Base-by-base conservation (phyloP, 352 stramenopile species). In the Phytophthora pini region DNA sequence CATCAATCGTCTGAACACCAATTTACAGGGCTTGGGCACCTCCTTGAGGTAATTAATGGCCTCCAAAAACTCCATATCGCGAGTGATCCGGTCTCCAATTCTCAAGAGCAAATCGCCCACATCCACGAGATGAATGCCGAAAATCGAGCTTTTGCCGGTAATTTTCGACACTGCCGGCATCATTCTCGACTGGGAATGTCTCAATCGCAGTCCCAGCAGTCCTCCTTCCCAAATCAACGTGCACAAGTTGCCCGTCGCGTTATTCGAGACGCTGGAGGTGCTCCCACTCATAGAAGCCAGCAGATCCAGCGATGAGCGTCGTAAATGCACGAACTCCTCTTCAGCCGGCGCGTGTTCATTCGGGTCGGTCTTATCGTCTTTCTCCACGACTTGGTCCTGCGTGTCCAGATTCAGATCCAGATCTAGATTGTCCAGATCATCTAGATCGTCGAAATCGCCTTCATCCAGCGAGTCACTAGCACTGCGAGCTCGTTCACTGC, bases 211-310 rank as follows among this genome's bases (percentile, higher is more conserved):
- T 7, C 88, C 88, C 15, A 96, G 69, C 20, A 94, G 57, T 4
- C 88, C 88, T 40, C 84, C 88, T 68, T 96, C 88, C 88, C 88
- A 96, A 5, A 96, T 63, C 12, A 96, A 59, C 39, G 86, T 94
- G 53, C 87, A 96, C 63, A 85, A 55, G 31, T 94, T 93, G 29
- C 83, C 84, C 1, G 79, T 80, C 0, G 72, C 56, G 56, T 74
- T 78, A 32, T 69, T 77, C 10, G 82, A 87, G 41, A 89, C 71
- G 44, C 84, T 89, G 20, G 69, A 83, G 24, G 84, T 81, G 56
- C 82, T 92, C 17, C 73, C 76, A 0, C 76, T 72, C 68, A 94
- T 85, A 1, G 84, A 93, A 10, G 80, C 66, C 40, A 94, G 54
- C 57, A 93, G 76, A 55, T 94, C 86, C 27, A 88, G 65, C 20